Evolutionary conservation across 2,329 filamentous ascomycete species (phyloP), one percentile per base, ranked within the genome.

Genomic region (Fusarium papillatum): DNA sequence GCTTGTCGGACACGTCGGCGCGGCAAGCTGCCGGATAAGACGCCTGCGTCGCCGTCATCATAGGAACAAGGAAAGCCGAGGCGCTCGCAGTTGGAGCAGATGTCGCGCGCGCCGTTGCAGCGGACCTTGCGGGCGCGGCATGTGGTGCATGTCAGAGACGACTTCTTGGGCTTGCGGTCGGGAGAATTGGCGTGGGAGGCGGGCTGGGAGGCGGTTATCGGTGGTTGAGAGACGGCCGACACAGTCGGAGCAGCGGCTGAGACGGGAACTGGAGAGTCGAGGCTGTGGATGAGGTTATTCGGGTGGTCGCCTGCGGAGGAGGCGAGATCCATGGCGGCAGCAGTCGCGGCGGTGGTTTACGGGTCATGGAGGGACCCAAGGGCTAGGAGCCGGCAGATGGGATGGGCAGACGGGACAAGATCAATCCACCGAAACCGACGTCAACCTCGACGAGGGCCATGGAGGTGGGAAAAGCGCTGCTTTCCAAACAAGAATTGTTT

Each of bases 61-160:
- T 90, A 91, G 10, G 89, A 89, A 79, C 90, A 91, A 9, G 86
- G 85, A 75, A 91, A 91, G 60, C 88, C 88, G 55, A 91, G 86
- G 24, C 90, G 87, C 73, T 90, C 88, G 81, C 90, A 91, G 81
- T 90, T 91, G 82, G 88, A 87, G 81, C 90, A 91, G 70, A 88
- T 82, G 62, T 87, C 85, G 48, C 87, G 87, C 16, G 86, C 84
- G 41, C 89, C 88, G 78, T 91, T 88, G 82, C 90, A 91, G 60
- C 89, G 88, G 24, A 91, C 90, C 81, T 91, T 91, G 79, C 89
- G 88, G 61, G 87, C 85, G 26, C 88, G 87, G 73, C 88, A 90
- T 14, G 88, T 89, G 73, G 87, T 85, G 79, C 89, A 90, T n/a
- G 89, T 90, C 39, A 85, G 81, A 22, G 85, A 85, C 48, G 85